Base-by-base conservation (phyloP, 2,329 filamentous ascomycete genomes). In the Fusarium nodosum region DNA sequence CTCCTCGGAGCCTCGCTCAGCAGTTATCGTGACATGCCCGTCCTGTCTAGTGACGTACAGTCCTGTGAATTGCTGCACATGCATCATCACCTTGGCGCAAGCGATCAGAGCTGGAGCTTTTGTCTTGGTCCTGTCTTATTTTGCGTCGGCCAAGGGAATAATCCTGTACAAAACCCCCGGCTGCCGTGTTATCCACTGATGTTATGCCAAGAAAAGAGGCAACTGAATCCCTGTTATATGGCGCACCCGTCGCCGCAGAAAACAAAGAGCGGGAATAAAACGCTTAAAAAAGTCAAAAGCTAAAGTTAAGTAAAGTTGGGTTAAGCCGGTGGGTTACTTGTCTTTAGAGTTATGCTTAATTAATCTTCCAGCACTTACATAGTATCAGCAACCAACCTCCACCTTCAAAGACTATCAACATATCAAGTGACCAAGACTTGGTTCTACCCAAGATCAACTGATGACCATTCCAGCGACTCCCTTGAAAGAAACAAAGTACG, bases 281-380 rank as follows among this genome's bases (percentile, higher is more conserved):
- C 61, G 38, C 44, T 51, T 9, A 6, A 26, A 26, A 26, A 26
- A 26, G 7, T 36, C 20, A 36, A 34, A 36, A 44, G 24, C 7
- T 3, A 50, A 50, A 22, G 31, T 34, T 50, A 46, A 22, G 16
- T 16, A 22, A 15, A 16, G 7, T 20, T 46, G 34, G 11, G 18
- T 30, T 24, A 53, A 31, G 18, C 34, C 12, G 12, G 31, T 38
- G 26, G 47, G 24, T n/a, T 34, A n/a, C 24, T 30, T 20, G 18
- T 22, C 18, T 59, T 51, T 64, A 46, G 7, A 18, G 26, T 71
- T 71, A 71, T 66, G 68, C 64, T 71, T 71, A 71, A 66, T 57
- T 41, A 45, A 54, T 42, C 30, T 8, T 52, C 24, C 36, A 26
- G 8, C 13, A 24, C 8, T n/a, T 15, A 11, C 7, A 34, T 34